A percentile compares a stretch with the other conserved stretches of the same genome.
These are phyloP conservation scores for Typha latifolia DNA, from an alignment of 176 grass and related monocot genomes.

Conservation along the genomic window DNA sequence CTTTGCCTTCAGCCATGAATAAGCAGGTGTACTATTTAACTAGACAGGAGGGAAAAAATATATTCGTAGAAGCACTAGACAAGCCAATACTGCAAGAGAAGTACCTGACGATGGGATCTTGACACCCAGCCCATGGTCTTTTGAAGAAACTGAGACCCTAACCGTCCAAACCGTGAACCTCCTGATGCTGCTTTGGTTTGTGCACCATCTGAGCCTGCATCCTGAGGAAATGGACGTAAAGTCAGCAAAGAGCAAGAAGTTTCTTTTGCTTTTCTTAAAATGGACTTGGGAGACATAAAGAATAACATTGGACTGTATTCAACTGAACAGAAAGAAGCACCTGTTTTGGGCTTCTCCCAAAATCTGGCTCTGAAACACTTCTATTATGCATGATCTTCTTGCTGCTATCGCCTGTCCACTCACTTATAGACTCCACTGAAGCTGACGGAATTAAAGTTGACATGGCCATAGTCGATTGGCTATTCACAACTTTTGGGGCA, in stretches of 20 bases:
- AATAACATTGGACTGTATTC: too few species aligned
- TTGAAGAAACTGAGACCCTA: slow-evolving; percentile 58
- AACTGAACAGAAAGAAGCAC: slow-evolving; percentile 22
- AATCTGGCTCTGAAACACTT: slow-evolving; percentile 96
- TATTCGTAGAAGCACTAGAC: neutral
- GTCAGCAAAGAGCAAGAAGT: slow-evolving; percentile 3
- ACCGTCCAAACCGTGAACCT: slow-evolving; percentile 72
- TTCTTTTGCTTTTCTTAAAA: neutral
- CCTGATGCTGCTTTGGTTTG: slow-evolving; percentile 41
- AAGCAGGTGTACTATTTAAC: slow-evolving; percentile 7
- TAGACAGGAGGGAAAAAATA: neutral
- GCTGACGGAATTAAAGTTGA: slow-evolving; percentile 59
- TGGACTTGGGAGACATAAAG: too few species aligned
- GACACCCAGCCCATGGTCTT: slow-evolving; percentile 78
- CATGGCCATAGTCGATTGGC: slow-evolving; percentile 72
- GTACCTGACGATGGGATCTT: slow-evolving; percentile 72
- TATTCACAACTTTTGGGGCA: slow-evolving; percentile 63
- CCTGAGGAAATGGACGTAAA: slow-evolving; percentile 25
- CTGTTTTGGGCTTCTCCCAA: slow-evolving; percentile 77
- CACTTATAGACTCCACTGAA: slow-evolving; percentile 66
- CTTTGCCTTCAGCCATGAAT: slow-evolving; percentile 55
- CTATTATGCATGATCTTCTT: slow-evolving; percentile 64
- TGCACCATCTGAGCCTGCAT: slow-evolving; percentile 30
- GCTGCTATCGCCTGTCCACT: slow-evolving; percentile 39
- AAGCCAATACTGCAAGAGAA: neutral